These are phyloP conservation scores for Xylaria sp. DNA, from an alignment of 2,329 filamentous ascomycete genomes.

Conservation along the genomic window DNA sequence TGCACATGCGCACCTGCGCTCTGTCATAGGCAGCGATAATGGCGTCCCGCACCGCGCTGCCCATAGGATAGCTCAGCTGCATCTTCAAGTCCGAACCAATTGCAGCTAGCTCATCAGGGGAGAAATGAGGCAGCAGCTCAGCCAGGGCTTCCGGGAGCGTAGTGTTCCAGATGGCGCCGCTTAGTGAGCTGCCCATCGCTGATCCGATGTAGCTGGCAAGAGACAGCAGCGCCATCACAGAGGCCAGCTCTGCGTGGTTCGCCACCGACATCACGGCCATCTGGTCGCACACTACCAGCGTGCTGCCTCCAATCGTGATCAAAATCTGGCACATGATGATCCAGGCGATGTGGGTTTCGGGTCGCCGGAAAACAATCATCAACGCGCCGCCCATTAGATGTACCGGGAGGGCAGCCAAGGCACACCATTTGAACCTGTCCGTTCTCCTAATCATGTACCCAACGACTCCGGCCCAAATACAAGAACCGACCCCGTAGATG, in stretches of 20 bases:
- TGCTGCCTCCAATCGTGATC: constrained; percentile 56
- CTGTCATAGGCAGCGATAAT: constrained; percentile 40
- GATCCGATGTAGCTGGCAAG: constrained; percentile 41
- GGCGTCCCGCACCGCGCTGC: constrained; percentile 37
- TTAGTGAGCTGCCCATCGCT: constrained; percentile 47
- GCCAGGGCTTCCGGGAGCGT: constrained; percentile 37
- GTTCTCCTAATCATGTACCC: constrained; percentile 50
- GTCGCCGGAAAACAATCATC: constrained; percentile 57
- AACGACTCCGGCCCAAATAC: constrained; percentile 47
- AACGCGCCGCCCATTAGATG: constrained; percentile 57
- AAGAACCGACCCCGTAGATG: constrained; percentile 49
- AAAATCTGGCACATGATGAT: constrained; percentile 59
- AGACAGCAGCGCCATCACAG: constrained; percentile 48
- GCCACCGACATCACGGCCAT: constrained; percentile 61
- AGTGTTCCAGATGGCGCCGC: constrained; percentile 49
- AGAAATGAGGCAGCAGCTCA: constrained; percentile 32
- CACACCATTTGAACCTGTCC: constrained; percentile 53
- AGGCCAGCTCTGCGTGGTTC: constrained; percentile 57
- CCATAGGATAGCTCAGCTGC: constrained; percentile 40
- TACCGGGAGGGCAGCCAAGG: constrained; percentile 49
- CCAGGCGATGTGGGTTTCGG: constrained; percentile 50
- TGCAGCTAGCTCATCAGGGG: constrained; percentile 27
- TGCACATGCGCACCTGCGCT: constrained; percentile 42
- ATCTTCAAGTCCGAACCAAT: constrained; percentile 39
- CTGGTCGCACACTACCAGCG: constrained; percentile 57